Conservation (phyloP, 106 monocot genomes). For the Amphibolis antarctica region DNA sequence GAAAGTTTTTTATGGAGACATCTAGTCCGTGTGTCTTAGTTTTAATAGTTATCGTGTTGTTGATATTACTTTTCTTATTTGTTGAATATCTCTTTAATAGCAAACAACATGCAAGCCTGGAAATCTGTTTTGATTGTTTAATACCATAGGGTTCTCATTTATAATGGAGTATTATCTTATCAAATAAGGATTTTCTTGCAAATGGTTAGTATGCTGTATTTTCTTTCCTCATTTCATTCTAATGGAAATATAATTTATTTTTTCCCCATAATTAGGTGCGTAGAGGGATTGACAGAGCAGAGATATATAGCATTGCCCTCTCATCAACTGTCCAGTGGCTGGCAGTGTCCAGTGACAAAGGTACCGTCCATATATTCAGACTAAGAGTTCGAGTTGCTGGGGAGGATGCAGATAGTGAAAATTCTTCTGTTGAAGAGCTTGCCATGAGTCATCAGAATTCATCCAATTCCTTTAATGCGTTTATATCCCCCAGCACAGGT, state of each 20-base stretch:
- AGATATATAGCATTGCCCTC: constrained; percentile 84
- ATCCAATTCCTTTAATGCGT: constrained; percentile 51
- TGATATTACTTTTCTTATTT: too few relatives aligned
- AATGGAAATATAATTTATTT: neutral
- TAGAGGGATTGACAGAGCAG: constrained; percentile 79
- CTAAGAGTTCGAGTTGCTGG: constrained; percentile 76
- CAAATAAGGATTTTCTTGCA: too few relatives aligned
- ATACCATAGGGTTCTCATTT: too few relatives aligned
- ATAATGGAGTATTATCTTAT: too few relatives aligned
- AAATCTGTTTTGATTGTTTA: too few relatives aligned
- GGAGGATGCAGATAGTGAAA: constrained; percentile 45
- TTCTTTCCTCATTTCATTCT: neutral
- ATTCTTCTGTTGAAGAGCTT: constrained; percentile 22
- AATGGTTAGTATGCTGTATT: too few relatives aligned
- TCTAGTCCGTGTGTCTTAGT: too few relatives aligned
- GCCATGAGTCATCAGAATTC: constrained; percentile 58
- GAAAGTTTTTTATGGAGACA: too few relatives aligned
- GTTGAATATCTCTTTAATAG: too few relatives aligned
- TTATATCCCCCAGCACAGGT: constrained; percentile 48
- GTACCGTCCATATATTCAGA: constrained; percentile 79
- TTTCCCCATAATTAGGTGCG: constrained; percentile 42
- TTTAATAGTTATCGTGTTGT: too few relatives aligned
- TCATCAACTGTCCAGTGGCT: constrained; percentile 83
- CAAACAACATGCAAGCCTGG: too few relatives aligned
- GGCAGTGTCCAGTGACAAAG: constrained; percentile 89